Evolutionary conservation across 805 yeast genomes (phyloP).

Genomic region (Groenewaldozyma tartarivorans): DNA sequence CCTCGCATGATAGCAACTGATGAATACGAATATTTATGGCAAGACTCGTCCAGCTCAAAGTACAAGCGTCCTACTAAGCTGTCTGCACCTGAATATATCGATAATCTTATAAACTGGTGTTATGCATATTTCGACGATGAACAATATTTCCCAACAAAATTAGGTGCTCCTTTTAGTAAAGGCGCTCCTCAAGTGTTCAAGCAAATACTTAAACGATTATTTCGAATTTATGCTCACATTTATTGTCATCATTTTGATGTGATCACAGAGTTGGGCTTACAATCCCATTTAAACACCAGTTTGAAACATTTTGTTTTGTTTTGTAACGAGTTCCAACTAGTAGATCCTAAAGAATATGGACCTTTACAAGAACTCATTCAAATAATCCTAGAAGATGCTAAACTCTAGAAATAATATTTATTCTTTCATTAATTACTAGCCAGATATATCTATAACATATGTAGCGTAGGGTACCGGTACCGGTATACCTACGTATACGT

Average conservation of each 20-base stretch:
- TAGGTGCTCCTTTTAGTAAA: constrained; percentile 86
- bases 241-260: constrained; percentile 98
- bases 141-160: constrained; percentile 76
- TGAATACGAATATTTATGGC: constrained; percentile 96
- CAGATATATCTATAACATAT: too few species aligned
- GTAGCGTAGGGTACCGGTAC: too few species aligned
- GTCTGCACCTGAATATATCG: constrained; percentile 93
- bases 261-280: constrained; percentile 82
- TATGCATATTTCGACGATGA: constrained; percentile 90
- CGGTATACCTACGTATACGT: too few species aligned
- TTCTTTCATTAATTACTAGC: too few species aligned
- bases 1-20: constrained; percentile 97
- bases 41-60: constrained; percentile 45
- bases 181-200: constrained; percentile 70
- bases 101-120: constrained; percentile 88
- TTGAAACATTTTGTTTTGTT: constrained; percentile 89
- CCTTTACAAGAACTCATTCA: constrained; percentile 80
- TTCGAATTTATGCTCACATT: constrained; percentile 92
- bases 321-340: constrained; percentile 70
- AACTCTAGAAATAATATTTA: too few species aligned
- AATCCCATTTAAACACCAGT: constrained; percentile 87
- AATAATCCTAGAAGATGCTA: constrained; percentile 47
- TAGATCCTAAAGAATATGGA: constrained; percentile 77
- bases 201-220: constrained; percentile 82
- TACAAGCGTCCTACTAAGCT: constrained; percentile 70